Base-by-base conservation (phyloP, 306 rosid genomes). In the Sicyos baderoa region DNA sequence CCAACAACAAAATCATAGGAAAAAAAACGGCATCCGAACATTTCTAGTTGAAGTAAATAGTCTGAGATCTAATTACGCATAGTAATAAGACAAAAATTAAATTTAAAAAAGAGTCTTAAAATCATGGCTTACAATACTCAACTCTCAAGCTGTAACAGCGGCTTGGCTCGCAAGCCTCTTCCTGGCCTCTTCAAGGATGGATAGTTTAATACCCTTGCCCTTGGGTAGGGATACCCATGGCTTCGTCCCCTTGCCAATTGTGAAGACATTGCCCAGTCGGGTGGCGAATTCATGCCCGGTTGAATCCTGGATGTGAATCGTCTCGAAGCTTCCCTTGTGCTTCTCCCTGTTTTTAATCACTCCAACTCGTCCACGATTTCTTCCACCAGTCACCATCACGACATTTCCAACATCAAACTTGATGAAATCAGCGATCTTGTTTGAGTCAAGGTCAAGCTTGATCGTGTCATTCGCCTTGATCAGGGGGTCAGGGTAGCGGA, bases 301-400 rank as follows among this genome's bases (percentile, higher is more conserved):
- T 19, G 95, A 79, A 81, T 90, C 97, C 84, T 90, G 95, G 11
- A 88, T 76, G 8, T 90, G 97, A 78, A 90, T 72, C 2, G 89
- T 88, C 76, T 90, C 97, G 50, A 90, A 90, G 66, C 76, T 88
- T 56, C 97, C 95, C 88, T 90, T 88, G 6, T 86, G 95, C 76
- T 85, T 90, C 75, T 88, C 97, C 77, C 95, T 86, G 82, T 54
- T 90, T 80, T 90, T 88, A 67, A 90, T 83, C 68, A 90, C 85
- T 76, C 97, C 97, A 27, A 90, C 95, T 29, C 97, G 90, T 0
- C 97, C 97, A 35, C 90, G 85, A 55, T 90, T 90, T 67, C 95
- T 82, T 51, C 95, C 97, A 17, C 95, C 95, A 0, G 97, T 88
- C 4, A 88, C 97, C 95, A 90, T 88, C 37, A 90, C 90, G 0